Base-by-base conservation (phyloP, 495 filamentous ascomycete species). In the Xylaria flabelliformis region DNA sequence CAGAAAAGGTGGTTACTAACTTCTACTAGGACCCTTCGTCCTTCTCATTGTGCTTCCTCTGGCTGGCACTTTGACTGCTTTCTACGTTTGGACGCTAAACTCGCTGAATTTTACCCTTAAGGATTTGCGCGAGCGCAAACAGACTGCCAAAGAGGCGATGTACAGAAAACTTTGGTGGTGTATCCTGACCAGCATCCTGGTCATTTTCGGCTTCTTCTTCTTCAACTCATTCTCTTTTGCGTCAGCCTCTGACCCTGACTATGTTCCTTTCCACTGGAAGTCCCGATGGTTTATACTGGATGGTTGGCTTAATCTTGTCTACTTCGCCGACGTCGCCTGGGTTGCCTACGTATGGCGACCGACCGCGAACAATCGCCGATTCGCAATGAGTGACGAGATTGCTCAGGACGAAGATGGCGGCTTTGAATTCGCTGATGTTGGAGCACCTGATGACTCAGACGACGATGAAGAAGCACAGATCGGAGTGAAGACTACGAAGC, bases 111-210 rank as follows among this genome's bases (percentile, higher is more conserved):
- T 89, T 61, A 99, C 96, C 0, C 96, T 97, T 87, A 98, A 98
- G 82, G 95, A 98, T 77, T 89, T 99, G 8, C 86, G 92, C 17
- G 94, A 96, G 77, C 90, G 96, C 56, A 98, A 97, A 82, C 96
- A 99, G 82, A 92, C 91, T 80, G 91, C 91, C 69, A 99, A 99
- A 80, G 92, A 93, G 26, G 81, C 88, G 80, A 99, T 99, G 96
- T 99, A 98, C 85, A 94, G 93, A 83, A 97, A 97, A 81, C 90
- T 99, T 32, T 99, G 96, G 96, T 99, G 93, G 93, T 95, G 94
- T 80, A 97, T 99, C 72, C 86, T 99, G 19, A 87, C 87, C 69
- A 94, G 91, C 75, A 97, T 99, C 79, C 83, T 97, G 67, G 93
- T 98, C 64, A 98, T 98, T 73, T 98, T 98, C 75, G 94, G 86